These are phyloP conservation scores for Aspergillus fructus DNA, from an alignment of 2,329 filamentous ascomycete genomes.

Conservation along the genomic window DNA sequence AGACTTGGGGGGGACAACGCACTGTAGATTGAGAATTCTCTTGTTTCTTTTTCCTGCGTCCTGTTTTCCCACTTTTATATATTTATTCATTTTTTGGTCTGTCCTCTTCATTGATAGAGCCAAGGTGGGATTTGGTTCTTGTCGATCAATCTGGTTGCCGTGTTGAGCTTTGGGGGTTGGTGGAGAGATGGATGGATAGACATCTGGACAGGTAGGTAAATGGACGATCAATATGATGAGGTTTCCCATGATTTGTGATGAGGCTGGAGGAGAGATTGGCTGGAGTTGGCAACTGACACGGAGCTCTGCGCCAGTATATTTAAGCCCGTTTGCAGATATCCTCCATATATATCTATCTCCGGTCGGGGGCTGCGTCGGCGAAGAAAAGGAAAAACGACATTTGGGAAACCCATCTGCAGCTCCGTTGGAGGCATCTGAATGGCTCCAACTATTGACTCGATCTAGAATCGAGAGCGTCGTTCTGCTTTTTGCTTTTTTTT, in stretches of 20 bases:
- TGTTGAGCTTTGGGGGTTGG: neutral
- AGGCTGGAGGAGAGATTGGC: neutral
- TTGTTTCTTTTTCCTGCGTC: too few relatives aligned
- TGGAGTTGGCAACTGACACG: neutral
- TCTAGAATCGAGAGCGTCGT: neutral
- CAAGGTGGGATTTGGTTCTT: neutral
- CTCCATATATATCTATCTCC: neutral
- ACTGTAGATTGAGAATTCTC: too few relatives aligned
- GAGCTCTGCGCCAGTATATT: neutral
- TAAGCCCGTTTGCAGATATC: neutral
- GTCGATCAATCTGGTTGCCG: neutral
- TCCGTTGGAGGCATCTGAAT: neutral
- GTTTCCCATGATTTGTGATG: neutral
- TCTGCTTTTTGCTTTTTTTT: neutral
- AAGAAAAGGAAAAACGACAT: neutral
- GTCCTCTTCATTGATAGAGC: neutral
- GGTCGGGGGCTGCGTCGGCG: neutral
- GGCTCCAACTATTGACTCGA: neutral
- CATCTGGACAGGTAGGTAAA: neutral
- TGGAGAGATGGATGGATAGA: neutral
- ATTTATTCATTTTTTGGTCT: neutral
- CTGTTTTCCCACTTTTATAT: neutral
- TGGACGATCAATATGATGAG: neutral
- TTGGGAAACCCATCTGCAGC: neutral
- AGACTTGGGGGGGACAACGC: too few relatives aligned